phyloP scores from a whole-genome alignment of 2,329 filamentous ascomycete genomes.

The Trichophyton simii region DNA sequence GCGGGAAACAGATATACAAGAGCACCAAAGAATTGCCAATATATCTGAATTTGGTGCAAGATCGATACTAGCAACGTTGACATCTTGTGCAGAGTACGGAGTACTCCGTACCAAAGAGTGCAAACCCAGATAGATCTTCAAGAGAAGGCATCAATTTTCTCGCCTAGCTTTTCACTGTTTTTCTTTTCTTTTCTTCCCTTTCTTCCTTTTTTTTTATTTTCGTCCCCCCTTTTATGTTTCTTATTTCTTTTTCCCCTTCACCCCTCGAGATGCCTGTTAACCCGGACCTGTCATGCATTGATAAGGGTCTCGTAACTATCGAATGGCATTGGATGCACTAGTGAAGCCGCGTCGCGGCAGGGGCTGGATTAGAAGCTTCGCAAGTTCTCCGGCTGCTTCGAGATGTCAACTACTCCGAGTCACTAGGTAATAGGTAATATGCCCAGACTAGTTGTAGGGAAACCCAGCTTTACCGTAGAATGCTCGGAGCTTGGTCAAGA shows the following conservation, averaged over 20 bases:
- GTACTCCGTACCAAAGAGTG: not conserved
- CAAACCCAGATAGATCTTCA: not conserved
- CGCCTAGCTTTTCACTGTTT: not conserved
- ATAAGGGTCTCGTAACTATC: not conserved
- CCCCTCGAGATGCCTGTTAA: not conserved
- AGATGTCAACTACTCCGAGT: not conserved
- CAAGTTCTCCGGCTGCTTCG: not conserved
- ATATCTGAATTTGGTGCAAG: not conserved
- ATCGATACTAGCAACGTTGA: not conserved
- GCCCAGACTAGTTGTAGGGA: not conserved
- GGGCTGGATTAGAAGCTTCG: slow-evolving; percentile 2
- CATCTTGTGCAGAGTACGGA: not conserved
- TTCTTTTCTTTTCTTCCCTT: not conserved
- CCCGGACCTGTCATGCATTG: not conserved
- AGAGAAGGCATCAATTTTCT: not conserved
- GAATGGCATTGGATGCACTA: not conserved
- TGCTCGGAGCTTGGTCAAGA: not conserved
- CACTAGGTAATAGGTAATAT: not conserved
- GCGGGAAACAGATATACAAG: not conserved
- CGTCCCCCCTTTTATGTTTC: no score
- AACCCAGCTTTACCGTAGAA: not conserved
- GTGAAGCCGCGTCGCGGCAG: not conserved
- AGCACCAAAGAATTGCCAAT: not conserved
- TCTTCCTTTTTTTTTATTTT: not conserved
- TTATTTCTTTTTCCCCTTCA: no score